These are phyloP conservation scores for Pterocarpus macrocarpus DNA, from an alignment of 306 rosid species.

Conservation along the genomic window DNA sequence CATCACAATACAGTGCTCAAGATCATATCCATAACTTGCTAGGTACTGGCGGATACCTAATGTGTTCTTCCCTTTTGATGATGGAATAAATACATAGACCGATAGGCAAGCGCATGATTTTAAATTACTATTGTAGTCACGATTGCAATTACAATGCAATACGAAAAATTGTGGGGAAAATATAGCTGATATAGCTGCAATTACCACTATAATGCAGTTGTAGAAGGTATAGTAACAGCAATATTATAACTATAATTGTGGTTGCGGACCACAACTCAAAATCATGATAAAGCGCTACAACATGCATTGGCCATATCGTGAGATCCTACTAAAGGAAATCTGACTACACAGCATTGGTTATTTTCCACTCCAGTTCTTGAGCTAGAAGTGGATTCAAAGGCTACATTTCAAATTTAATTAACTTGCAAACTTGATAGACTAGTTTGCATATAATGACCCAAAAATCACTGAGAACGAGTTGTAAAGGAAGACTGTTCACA, in stretches of 20 bases:
- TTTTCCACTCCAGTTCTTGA: background rate
- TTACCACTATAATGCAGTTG: too few relatives aligned
- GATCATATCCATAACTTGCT: background rate
- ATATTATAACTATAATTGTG: too few relatives aligned
- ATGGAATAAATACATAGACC: background rate
- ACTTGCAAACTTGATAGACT: conserved; percentile 15
- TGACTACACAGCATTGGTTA: background rate
- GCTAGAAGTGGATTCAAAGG: background rate
- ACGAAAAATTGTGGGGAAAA: too few relatives aligned
- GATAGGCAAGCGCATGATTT: background rate
- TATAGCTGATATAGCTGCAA: too few relatives aligned
- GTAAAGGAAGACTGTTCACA: conserved; percentile 32
- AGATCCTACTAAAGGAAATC: conserved; percentile 3
- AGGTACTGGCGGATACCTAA: too few relatives aligned
- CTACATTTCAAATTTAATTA: background rate
- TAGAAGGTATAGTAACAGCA: too few relatives aligned
- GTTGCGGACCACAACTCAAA: too few relatives aligned
- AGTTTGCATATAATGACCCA: background rate
- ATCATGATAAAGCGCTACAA: background rate
- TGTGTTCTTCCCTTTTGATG: background rate
- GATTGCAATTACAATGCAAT: too few relatives aligned
- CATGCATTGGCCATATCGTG: background rate
- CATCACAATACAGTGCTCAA: background rate
- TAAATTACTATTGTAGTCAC: too few relatives aligned
- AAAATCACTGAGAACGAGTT: conserved; percentile 27